Base-by-base conservation (phyloP, 345 rosid species). In the Cardamine resedifolia region DNA sequence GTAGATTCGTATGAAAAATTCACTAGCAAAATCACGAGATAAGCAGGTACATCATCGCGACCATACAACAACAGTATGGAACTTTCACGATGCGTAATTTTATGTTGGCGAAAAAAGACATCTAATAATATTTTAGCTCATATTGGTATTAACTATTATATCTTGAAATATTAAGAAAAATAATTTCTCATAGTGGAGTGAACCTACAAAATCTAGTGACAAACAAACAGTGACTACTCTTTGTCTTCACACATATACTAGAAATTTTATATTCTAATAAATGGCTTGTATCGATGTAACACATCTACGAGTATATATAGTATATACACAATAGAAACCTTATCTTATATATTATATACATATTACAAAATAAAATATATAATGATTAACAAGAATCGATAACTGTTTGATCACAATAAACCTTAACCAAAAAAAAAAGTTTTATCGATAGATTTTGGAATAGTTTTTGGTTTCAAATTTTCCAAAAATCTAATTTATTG, bases 161-260 rank as follows among this genome's bases (percentile, higher is more conserved):
- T 68, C 11, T 66, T 50, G 20, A 23, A 58, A 57, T 73, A 28
- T 58, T 56, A 39, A 16, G 14, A 66, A 63, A 50, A 3, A 3
- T 34, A 67, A 45, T 72, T 60, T 71, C 6, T 69, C 21, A 65
- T 31, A 28, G 70, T 75, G 79, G 74, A 64, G 64, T 10, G 74
- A 75, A 53, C 70, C 74, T 74, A 74, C 67, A 74, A 75, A 68
- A 75, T 75, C 79, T 75, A 75, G 64, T 75, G 74, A 75, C 74
- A 68, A 52, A 43, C 43, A 43, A 44, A 60, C 12, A 68, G 18
- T 75, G 57, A 51, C 78, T 41, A 52, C 73, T 6, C 57, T 19
- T 51, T 75, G 78, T 75, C 74, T 51, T 51, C 56, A 65, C 70
- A 59, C 38, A 14, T 34, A 66, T 58, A 64, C 78, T 77, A 43